Base-by-base conservation (phyloP, 1,284 basidiomycete species). In the Cryptococcus sp. region DNA sequence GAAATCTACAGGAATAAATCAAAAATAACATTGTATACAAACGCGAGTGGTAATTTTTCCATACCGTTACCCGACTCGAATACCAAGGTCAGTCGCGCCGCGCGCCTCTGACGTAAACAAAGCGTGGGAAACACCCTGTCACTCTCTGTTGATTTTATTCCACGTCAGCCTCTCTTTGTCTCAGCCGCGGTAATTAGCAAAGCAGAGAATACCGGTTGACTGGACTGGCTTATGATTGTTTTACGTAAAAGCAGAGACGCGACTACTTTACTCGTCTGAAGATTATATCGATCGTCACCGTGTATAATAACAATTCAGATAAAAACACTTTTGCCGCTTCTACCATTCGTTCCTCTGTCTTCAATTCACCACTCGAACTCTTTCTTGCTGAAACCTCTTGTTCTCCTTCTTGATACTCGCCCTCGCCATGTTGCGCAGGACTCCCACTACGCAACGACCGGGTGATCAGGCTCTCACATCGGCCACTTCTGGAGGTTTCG, bases 401-500 rank as follows among this genome's bases (percentile, higher is more conserved):
- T 11, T 20, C 26, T 8, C 38, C 52, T 38, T 16, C 34, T 11
- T 47, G 8, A n/a, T 46, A 17, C 20, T 22, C 37, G n/a, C 15
- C 10, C 2, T n/a, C 47, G 34, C 40, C 20, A 77, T 77, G 75
- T 65, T 77, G 7, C 44, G 70, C 37, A 52, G 72, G 46, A 40
- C 59, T 10, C 70, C 72, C 2, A 48, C 58, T 19, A 54, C 55
- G 23, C 57, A 64, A 29, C 59, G 55, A 26, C 52, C 59, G 29
- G 70, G 70, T 22, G 75, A 76, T 26, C 60, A 58, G 11, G 61
- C 65, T 11, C 55, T 70, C 25, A 72, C 71, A 6, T 70, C 69
- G 22, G 75, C 75, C 11, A 77, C 73, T 16, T 69, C 70, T 3
- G 75, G 66, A 17, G 77, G 77, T 7, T 79, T 72, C 60, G 76